Evolutionary conservation across 2,329 filamentous ascomycete species (phyloP).

Genomic region (Pseudonectria buxi): DNA sequence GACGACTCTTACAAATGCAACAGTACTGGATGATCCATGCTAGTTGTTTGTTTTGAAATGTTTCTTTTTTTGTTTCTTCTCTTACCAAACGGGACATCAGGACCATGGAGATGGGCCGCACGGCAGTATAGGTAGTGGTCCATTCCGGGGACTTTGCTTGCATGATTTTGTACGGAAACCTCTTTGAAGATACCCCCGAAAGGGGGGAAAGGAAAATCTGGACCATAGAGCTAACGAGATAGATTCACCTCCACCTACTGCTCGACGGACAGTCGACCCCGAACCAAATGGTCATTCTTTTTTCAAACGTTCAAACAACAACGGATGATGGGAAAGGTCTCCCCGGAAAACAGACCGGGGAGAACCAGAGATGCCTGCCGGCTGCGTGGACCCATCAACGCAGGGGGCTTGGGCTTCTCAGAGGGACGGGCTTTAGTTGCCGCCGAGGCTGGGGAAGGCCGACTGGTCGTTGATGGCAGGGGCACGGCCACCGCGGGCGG

Average conservation of each 20-base stretch:
- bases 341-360: background rate
- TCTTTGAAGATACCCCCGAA: slow-evolving; percentile 23
- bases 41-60: slow-evolving; percentile 3
- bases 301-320: slow-evolving; percentile 25
- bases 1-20: too few relatives aligned
- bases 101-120: slow-evolving; percentile 81
- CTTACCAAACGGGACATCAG: slow-evolving; percentile 23
- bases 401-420: slow-evolving; percentile 12
- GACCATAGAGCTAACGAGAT: slow-evolving; percentile 21
- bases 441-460: slow-evolving; percentile 56
- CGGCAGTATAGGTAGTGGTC: slow-evolving; percentile 5
- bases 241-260: slow-evolving; percentile 14
- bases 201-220: slow-evolving; percentile 20
- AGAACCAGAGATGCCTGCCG: background rate
- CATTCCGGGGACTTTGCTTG: too few relatives aligned
- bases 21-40: too few relatives aligned
- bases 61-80: slow-evolving; percentile 1
- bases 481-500: slow-evolving; percentile 21
- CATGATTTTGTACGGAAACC: slow-evolving; percentile 22
- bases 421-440: slow-evolving; percentile 34
- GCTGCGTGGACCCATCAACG: slow-evolving; percentile 16
- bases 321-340: slow-evolving; percentile 10
- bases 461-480: slow-evolving; percentile 50
- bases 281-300: slow-evolving; percentile 26
- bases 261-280: slow-evolving; percentile 18